A percentile compares a stretch with the other conserved stretches of the same genome.
Conservation (phyloP, 768 basidiomycete genomes). For the Leccinum pellstonianum region DNA sequence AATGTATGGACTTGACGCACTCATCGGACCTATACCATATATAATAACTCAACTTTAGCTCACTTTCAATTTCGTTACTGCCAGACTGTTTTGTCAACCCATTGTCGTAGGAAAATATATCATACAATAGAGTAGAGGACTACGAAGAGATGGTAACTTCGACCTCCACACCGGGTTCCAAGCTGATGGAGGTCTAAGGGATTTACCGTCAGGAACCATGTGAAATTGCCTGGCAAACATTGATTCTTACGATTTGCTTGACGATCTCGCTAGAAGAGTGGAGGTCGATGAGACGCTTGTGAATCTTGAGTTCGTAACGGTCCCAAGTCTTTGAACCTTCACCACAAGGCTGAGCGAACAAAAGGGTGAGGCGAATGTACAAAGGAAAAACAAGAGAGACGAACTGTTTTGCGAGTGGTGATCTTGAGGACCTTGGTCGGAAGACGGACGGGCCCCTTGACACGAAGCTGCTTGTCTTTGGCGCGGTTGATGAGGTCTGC, state of each 20-base stretch:
- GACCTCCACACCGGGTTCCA: slow-evolving; percentile 99
- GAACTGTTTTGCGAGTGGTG: slow-evolving; percentile 97
- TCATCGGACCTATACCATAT: slow-evolving; percentile 12
- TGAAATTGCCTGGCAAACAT: neutral
- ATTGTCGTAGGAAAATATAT: slow-evolving; percentile 3
- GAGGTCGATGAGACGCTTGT: slow-evolving; percentile 99
- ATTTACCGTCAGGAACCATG: slow-evolving; percentile 2
- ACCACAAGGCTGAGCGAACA: slow-evolving; percentile 80
- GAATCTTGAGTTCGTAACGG: slow-evolving; percentile 97
- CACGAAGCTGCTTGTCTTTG: slow-evolving; percentile 99
- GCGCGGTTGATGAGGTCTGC: slow-evolving; percentile 95
- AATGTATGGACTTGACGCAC: slow-evolving; percentile 15
- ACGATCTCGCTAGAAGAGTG: slow-evolving; percentile 99
- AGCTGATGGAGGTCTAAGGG: slow-evolving; percentile 89
- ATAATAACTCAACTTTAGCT: slow-evolving; percentile 1
- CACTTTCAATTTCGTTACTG: neutral
- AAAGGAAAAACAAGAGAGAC: slow-evolving; percentile 29
- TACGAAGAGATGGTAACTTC: slow-evolving; percentile 93
- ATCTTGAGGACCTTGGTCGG: slow-evolving; percentile 99
- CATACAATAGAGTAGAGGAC: slow-evolving; percentile 13
- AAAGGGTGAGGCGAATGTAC: neutral
- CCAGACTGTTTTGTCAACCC: neutral
- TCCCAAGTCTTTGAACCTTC: slow-evolving; percentile 99
- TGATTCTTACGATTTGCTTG: slow-evolving; percentile 90
- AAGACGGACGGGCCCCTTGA: slow-evolving; percentile 98